Percentiles rank a stretch among this genome's conserved stretches.
phyloP scores from a whole-genome alignment of 2,329 filamentous ascomycete species.

The Ramichloridium luteum region DNA sequence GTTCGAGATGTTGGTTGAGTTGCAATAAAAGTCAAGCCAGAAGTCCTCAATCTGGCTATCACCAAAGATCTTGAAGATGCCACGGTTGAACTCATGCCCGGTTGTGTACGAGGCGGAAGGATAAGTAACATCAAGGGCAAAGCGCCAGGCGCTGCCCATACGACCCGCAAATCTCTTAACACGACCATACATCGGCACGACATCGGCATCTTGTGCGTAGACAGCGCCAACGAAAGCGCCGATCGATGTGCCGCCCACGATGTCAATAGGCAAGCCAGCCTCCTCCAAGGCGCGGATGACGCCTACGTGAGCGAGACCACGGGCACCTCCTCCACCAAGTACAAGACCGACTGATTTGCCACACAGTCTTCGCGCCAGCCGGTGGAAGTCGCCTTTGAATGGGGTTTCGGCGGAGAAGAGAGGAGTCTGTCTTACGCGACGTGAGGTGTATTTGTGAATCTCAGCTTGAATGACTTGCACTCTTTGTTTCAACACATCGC shows the following conservation, averaged over 20 bases:
- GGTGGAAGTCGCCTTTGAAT: slow-evolving; percentile 93
- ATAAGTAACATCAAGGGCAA: slow-evolving; percentile 89
- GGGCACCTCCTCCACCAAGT: slow-evolving; percentile 81
- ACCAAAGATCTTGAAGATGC: slow-evolving; percentile 96
- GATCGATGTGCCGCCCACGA: slow-evolving; percentile 91
- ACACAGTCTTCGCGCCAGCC: slow-evolving; percentile 76
- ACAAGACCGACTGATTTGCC: slow-evolving; percentile 92
- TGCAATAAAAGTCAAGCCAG: slow-evolving; percentile 98
- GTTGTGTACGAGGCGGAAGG: slow-evolving; percentile 95
- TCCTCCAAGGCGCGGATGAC: slow-evolving; percentile 93
- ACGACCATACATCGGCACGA: slow-evolving; percentile 91
- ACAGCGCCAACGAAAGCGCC: slow-evolving; percentile 89
- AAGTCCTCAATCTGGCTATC: slow-evolving; percentile 98
- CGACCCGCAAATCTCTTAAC: slow-evolving; percentile 95
- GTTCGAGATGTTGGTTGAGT: slow-evolving; percentile 97
- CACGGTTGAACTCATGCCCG: slow-evolving; percentile 95
- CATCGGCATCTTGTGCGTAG: slow-evolving; percentile 90
- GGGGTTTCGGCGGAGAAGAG: slow-evolving; percentile 85
- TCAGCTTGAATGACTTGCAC: slow-evolving; percentile 93
- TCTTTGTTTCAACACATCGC: slow-evolving; percentile 75
- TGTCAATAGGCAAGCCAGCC: slow-evolving; percentile 88
- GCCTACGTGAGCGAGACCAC: slow-evolving; percentile 84
- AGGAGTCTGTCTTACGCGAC: slow-evolving; percentile 76
- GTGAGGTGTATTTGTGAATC: slow-evolving; percentile 94
- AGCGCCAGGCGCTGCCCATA: slow-evolving; percentile 99